Base-by-base conservation (phyloP, 1,284 basidiomycete genomes). In the Ustilago curta region DNA sequence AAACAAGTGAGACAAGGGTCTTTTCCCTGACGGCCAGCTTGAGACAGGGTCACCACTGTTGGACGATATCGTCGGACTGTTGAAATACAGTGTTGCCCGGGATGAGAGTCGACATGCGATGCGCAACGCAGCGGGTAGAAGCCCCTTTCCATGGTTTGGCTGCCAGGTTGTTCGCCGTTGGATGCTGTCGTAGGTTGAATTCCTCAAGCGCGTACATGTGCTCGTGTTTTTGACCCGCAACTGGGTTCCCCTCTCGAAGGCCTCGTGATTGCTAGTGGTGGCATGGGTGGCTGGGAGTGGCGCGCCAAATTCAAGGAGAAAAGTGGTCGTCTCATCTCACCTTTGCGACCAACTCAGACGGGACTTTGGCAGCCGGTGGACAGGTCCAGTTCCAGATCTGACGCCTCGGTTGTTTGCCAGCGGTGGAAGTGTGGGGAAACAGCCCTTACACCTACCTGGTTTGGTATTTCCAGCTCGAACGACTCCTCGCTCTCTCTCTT, bases 1-100 rank as follows among this genome's bases (percentile, higher is more conserved):
- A 18, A 31, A 19, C n/a, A 11, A n/a, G 25, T 48, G 47, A 48
- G 29, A 48, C 47, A 48, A 48, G 47, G 47, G 47, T 31, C 29
- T 29, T 19, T 29, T 48, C 47, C 47, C 47, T 48, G 47, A 48
- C 27, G 31, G 45, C 47, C 31, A 29, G 47, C 19, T 18, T 31
- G 47, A 48, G 47, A 48, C 47, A 48, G 16, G 5, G 5, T 11
- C 5, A 8, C 12, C 45, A 47, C 45, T 31, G 14, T 37, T 31
- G 16, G 27, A 47, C 18, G 18, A n/a, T 14, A 29, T 37, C 12
- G 27, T 47, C 45, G 44, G 44, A 31, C 45, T 18, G 16, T 5
- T 18, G n/a, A 47, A 8, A 8, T 14, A 31, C 29, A 4, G 27
- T 27, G 7, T 27, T 47, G 27, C 45, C 14, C 23, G 23, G 23